Percentiles rank a stretch among this genome's conserved stretches.
phyloP scores from a whole-genome alignment of 495 filamentous ascomycete genomes.

The Podospora pseudocomata region DNA sequence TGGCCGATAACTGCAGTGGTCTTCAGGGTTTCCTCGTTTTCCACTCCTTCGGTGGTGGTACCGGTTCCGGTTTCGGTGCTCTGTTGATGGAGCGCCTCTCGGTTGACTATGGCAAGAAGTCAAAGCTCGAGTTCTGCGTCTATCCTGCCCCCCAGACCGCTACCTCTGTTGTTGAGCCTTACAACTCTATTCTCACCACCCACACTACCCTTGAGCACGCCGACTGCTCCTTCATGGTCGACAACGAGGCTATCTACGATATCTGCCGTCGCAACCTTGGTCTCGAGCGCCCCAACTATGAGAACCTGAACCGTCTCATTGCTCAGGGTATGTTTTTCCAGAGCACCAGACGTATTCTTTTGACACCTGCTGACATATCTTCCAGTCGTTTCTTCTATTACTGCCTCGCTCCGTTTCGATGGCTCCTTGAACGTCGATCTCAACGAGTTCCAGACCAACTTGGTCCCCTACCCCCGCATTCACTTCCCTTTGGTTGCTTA shows the following conservation, averaged over 20 bases:
- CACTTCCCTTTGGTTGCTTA: slow-evolving; percentile 98
- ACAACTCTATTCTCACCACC: slow-evolving; percentile 98
- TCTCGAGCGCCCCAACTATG: slow-evolving; percentile 93
- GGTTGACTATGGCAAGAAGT: slow-evolving; percentile 98
- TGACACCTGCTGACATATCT: slow-evolving; percentile 21
- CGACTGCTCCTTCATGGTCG: slow-evolving; percentile 99
- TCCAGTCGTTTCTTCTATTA: slow-evolving; percentile 95
- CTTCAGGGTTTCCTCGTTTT: slow-evolving; percentile 99
- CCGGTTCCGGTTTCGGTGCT: slow-evolving; percentile 96
- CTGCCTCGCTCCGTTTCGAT: slow-evolving; percentile 96
- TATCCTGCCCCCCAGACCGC: slow-evolving; percentile 96
- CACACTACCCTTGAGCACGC: slow-evolving; percentile 99
- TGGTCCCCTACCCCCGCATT: slow-evolving; percentile 98
- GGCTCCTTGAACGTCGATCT: slow-evolving; percentile 98
- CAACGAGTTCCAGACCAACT: slow-evolving; percentile 99
- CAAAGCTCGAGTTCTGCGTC: slow-evolving; percentile 98
- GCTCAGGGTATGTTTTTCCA: slow-evolving; percentile 66
- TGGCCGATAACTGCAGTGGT: slow-evolving; percentile 94
- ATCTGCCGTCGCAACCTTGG: slow-evolving; percentile 97
- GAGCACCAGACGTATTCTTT: background rate
- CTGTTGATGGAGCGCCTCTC: slow-evolving; percentile 97
- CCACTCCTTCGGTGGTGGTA: slow-evolving; percentile 99
- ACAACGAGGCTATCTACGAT: slow-evolving; percentile 99
- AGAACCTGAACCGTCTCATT: slow-evolving; percentile 97
- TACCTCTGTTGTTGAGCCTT: slow-evolving; percentile 96